A percentile compares a stretch with the other conserved stretches of the same genome.
These are phyloP conservation scores for Lachancea thermotolerans DNA, from an alignment of 805 yeast species.

Conservation along the genomic window DNA sequence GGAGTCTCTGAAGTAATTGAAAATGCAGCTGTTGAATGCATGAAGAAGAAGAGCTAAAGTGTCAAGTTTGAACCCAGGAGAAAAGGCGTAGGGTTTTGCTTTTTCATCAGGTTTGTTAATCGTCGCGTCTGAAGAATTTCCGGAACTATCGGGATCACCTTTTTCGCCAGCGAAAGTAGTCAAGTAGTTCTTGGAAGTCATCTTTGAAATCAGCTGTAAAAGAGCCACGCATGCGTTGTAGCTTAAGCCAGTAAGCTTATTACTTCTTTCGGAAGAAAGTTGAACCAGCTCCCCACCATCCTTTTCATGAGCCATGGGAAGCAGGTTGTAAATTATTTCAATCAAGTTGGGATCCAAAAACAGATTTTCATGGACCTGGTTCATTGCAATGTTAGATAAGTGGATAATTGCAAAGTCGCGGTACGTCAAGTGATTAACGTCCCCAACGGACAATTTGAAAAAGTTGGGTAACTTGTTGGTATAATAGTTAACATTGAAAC, in stretches of 20 bases:
- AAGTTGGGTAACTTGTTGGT: slow-evolving; percentile 45
- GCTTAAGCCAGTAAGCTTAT: slow-evolving; percentile 38
- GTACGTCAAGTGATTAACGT: slow-evolving; percentile 41
- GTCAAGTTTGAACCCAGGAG: slow-evolving; percentile 42
- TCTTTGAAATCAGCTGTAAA: slow-evolving; percentile 35
- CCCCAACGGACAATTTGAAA: slow-evolving; percentile 37
- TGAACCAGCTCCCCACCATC: slow-evolving; percentile 16
- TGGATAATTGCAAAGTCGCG: slow-evolving; percentile 60
- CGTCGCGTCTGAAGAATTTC: neutral
- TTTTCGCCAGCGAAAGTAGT: slow-evolving; percentile 16
- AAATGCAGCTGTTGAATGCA: slow-evolving; percentile 45
- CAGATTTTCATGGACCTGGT: slow-evolving; percentile 32
- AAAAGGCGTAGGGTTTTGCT: slow-evolving; percentile 11
- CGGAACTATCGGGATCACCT: neutral
- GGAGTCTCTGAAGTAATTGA: slow-evolving; percentile 46
- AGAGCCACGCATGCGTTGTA: slow-evolving; percentile 44
- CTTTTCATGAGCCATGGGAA: slow-evolving; percentile 35
- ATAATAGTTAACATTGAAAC: slow-evolving; percentile 39
- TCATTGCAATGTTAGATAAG: slow-evolving; percentile 37
- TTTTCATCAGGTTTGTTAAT: slow-evolving; percentile 4
- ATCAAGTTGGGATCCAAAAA: slow-evolving; percentile 40
- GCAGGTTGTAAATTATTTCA: slow-evolving; percentile 55
- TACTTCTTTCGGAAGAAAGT: slow-evolving; percentile 29
- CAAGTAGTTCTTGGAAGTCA: slow-evolving; percentile 23
- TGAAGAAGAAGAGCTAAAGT: slow-evolving; percentile 53